Evolutionary conservation across 768 basidiomycete genomes (phyloP).

Genomic region (Suillus variegatus): DNA sequence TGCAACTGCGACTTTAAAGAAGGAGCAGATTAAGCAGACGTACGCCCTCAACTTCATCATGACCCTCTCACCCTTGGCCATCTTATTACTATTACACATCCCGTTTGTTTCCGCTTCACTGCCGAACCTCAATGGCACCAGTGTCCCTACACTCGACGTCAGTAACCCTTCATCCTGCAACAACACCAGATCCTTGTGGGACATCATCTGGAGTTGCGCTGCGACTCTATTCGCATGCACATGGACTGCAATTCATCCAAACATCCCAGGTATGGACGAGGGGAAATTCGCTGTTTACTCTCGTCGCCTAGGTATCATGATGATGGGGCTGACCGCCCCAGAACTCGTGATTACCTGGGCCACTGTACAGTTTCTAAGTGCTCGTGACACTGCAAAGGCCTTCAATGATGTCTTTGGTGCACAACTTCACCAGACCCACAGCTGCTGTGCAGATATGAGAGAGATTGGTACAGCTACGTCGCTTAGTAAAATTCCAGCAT

Average conservation of each 20-base stretch:
- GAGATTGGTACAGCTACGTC: background rate
- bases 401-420: background rate
- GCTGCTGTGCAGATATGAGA: background rate
- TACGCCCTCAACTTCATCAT: background rate
- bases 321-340: slow-evolving; percentile 26
- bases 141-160: too few species aligned
- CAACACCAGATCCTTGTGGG: slow-evolving; percentile 32
- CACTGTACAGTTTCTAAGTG: slow-evolving; percentile 22
- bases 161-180: background rate
- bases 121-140: background rate
- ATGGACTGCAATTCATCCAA: slow-evolving; percentile 33
- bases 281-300: too few species aligned
- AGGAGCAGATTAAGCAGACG: background rate
- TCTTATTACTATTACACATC: background rate
- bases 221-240: slow-evolving; percentile 30
- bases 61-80: background rate
- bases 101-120: background rate
- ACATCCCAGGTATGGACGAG: slow-evolving; percentile 25
- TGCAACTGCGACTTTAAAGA: background rate
- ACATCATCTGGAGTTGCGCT: slow-evolving; percentile 30
- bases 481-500: background rate
- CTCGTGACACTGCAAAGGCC: background rate
- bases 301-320: slow-evolving; percentile 16
- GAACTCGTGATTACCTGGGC: slow-evolving; percentile 32
- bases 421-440: background rate